Base-by-base conservation (phyloP, 2,329 filamentous ascomycete species). In the Monilinia aucupariae region DNA sequence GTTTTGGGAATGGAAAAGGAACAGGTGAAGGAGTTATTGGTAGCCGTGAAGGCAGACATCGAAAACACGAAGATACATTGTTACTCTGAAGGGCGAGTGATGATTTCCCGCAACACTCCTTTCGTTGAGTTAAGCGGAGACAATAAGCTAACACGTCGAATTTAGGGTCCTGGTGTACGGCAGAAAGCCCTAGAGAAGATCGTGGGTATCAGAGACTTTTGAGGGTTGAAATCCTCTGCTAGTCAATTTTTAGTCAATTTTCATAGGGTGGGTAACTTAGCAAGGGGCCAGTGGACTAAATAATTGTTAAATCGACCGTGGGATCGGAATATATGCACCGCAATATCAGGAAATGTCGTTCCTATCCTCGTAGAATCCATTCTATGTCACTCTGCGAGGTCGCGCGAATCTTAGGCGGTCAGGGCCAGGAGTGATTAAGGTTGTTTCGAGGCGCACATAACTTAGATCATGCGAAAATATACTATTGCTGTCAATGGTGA, bases 1-100 rank as follows among this genome's bases (percentile, higher is more conserved):
- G 71, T 62, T 41, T 68, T 65, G 61, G 66, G 66, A 12, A 66
- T 65, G 67, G 48, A 41, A 62, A 49, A 69, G 67, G 41, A 76
- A 65, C 61, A 72, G 12, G 60, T 74, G 64, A 25, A 74, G 69
- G 48, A 75, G 58, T 63, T 67, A 15, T 34, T 67, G 41, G 27
- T 39, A 20, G 48, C 39, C 2, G 67, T 68, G 20, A 64, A 53
- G 37, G 53, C 54, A 22, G 67, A 68, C 43, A 37, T 68, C 8
- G 64, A 64, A 50, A 51, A 65, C 20, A 64, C 27, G 2, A 37
- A 20, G 4, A 60, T 67, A 5, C 66, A 65, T 63, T 58, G 55
- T 22, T 68, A 67, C 59, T 50, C 56, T 1, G 45, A 59, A 30
- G 56, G 45, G 56, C 39, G 20, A 5, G 56, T 30, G 7, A 27